phyloP scores from a whole-genome alignment of 306 rosid species.

The Hippophae tibetana region DNA sequence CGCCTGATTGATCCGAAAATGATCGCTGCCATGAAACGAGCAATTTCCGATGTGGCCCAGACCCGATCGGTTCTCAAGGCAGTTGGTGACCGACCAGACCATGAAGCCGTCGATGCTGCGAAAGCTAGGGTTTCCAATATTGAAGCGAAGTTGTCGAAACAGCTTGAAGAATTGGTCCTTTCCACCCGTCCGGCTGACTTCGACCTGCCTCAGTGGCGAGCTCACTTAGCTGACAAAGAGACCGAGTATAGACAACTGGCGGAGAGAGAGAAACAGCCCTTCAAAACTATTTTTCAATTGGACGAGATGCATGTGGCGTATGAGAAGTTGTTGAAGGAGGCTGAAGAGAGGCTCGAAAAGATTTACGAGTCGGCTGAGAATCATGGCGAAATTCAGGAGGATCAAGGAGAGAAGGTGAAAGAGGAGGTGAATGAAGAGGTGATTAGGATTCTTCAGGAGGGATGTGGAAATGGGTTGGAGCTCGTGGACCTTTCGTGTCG shows the following conservation, averaged over 20 bases:
- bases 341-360: conserved; percentile 61
- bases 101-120: conserved; percentile 63
- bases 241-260: conserved; percentile 30
- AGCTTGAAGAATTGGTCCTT: conserved; percentile 51
- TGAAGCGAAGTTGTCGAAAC: conserved; percentile 45
- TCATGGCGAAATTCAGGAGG: no score
- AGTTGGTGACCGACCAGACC: conserved; percentile 74
- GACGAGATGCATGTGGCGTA: conserved; percentile 78
- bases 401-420: conserved; percentile 11
- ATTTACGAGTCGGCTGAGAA: conserved; percentile 47
- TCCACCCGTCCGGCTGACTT: conserved; percentile 60
- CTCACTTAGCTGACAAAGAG: conserved; percentile 42
- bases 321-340: conserved; percentile 64
- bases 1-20: conserved; percentile 52
- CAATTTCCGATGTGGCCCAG: conserved; percentile 71
- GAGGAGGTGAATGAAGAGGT: conserved; percentile 57
- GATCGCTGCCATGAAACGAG: conserved; percentile 61
- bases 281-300: conserved; percentile 46
- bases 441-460: conserved; percentile 54
- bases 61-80: conserved; percentile 59
- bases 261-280: conserved; percentile 48
- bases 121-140: conserved; percentile 40
- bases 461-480: conserved; percentile 42
- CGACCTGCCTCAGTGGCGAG: conserved; percentile 44
- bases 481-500: conserved; percentile 49